A percentile compares a stretch with the other conserved stretches of the same genome.
Conservation (phyloP, 108 stramenopile species). For the Nitzschia inconspicua region DNA sequence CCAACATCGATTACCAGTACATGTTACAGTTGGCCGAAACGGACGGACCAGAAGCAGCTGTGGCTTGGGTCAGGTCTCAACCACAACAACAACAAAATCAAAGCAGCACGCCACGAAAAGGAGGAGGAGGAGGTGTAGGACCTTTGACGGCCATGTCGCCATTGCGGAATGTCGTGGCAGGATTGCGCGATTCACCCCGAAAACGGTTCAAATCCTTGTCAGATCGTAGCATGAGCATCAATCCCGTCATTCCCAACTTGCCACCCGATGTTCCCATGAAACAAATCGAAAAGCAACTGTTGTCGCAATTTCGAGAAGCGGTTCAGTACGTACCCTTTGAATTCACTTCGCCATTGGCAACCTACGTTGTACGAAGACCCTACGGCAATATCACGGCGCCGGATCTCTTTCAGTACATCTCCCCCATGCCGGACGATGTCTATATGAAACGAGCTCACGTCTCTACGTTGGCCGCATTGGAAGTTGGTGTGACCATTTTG, state of each 20-base stretch:
- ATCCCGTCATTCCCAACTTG: neutral
- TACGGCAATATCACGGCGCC: conserved; percentile 30
- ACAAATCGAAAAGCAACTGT: conserved; percentile 16
- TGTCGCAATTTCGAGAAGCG: conserved; percentile 38
- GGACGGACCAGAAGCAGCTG: conserved; percentile 33
- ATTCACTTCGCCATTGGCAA: conserved; percentile 36
- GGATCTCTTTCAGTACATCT: conserved; percentile 11
- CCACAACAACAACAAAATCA: too few relatives aligned
- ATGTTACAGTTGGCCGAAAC: conserved; percentile 29
- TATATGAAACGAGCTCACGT: conserved; percentile 49
- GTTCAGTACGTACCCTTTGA: conserved; percentile 46
- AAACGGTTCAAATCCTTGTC: too few relatives aligned
- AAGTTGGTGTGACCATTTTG: conserved; percentile 50
- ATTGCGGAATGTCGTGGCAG: too few relatives aligned
- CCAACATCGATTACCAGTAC: conserved; percentile 1
- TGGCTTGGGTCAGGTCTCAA: conserved; percentile 37
- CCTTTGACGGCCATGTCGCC: too few relatives aligned
- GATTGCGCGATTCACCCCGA: too few relatives aligned
- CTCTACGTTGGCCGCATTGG: conserved; percentile 40
- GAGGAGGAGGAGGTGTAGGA: too few relatives aligned
- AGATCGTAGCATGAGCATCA: neutral
- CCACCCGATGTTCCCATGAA: conserved; percentile 8
- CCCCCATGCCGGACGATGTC: conserved; percentile 12
- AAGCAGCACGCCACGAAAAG: too few relatives aligned
- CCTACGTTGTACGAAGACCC: conserved; percentile 56